Evolutionary conservation across 768 basidiomycete species (phyloP), one percentile per base, ranked within the genome.

Genomic region (Glaciozyma martinii): DNA sequence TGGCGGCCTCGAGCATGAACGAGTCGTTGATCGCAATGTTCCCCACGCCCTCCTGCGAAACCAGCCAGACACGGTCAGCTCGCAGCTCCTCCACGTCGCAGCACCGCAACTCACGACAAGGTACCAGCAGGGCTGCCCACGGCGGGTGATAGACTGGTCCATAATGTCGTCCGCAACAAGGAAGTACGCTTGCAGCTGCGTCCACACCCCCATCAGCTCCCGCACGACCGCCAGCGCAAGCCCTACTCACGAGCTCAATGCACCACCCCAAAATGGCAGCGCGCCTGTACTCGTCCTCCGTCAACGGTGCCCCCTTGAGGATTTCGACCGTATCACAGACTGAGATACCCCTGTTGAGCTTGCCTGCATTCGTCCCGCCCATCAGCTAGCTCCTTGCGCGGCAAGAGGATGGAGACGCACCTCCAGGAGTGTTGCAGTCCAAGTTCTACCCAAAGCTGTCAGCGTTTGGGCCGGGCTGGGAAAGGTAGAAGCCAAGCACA

Each of bases 141-240:
- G 86, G 30, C 94, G 87, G 16, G 94, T 97, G 71, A 98, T 86
- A 55, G 88, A 90, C 25, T 82, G 76, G 75, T 99, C 94, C 95
- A 99, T 99, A 73, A 98, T 92, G 77, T 98, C 94, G 77, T 99
- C 90, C 6, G 90, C 83, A 62, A 95, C 90, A 62, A 98, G 84
- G 86, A 98, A 97, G 78, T 87, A 95, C 0, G 91, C 92, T 86
- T 98, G 94, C 12, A 99, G 83, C 90, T 94, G 73, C 10, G 13
- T 16, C 3, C 21, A 19, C 21, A 29, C 9, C 46, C 16, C 46
- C 46, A 23, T 21, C 19, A 47, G 46, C 46, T 47, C 46, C 21
- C 21, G 1, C 2, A 12, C 37, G 3, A 13, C 37, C 37, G 10
- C 10, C 37, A 16, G 18, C 2, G 32, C 6, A 19, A 19, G 30